Evolutionary conservation across 1,284 basidiomycete species (phyloP).

Genomic region (Cutaneotrichosporon sp.): DNA sequence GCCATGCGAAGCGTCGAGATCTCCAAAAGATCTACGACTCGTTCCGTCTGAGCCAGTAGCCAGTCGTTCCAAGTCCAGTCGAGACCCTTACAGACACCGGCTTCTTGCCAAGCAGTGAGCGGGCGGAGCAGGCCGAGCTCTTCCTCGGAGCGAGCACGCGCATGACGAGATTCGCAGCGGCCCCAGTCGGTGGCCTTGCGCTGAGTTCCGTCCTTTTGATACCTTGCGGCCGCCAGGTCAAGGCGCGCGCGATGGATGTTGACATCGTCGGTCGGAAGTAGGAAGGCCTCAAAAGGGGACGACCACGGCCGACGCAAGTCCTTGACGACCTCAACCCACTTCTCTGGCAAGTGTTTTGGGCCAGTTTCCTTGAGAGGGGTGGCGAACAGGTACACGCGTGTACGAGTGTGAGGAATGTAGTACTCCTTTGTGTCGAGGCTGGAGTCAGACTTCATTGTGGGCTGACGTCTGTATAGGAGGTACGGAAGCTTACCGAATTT

Average conservation of each 20-base stretch:
- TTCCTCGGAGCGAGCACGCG: slow-evolving; percentile 79
- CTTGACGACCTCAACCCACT: slow-evolving; percentile 67
- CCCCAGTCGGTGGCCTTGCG: slow-evolving; percentile 67
- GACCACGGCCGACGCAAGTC: slow-evolving; percentile 77
- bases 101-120: slow-evolving; percentile 89
- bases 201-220: slow-evolving; percentile 52
- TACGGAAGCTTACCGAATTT: slow-evolving; percentile 54
- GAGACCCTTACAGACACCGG: slow-evolving; percentile 77
- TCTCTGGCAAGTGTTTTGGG: slow-evolving; percentile 54
- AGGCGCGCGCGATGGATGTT: slow-evolving; percentile 83
- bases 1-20: slow-evolving; percentile 80
- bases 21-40: slow-evolving; percentile 91
- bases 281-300: slow-evolving; percentile 81
- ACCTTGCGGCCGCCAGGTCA: slow-evolving; percentile 60
- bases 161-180: slow-evolving; percentile 86
- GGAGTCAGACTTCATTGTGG: slow-evolving; percentile 7
- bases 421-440: slow-evolving; percentile 84
- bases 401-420: slow-evolving; percentile 92
- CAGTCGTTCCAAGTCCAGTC: slow-evolving; percentile 95
- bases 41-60: slow-evolving; percentile 82
- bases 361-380: slow-evolving; percentile 18
- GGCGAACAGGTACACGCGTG: slow-evolving; percentile 79
- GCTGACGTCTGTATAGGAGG: too few relatives aligned
- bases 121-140: slow-evolving; percentile 75
- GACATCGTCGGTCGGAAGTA: slow-evolving; percentile 84